A percentile compares a stretch with the other conserved stretches of the same genome.
Evolutionary conservation across 768 basidiomycete genomes (phyloP).

Genomic region (Jaapia argillacea): DNA sequence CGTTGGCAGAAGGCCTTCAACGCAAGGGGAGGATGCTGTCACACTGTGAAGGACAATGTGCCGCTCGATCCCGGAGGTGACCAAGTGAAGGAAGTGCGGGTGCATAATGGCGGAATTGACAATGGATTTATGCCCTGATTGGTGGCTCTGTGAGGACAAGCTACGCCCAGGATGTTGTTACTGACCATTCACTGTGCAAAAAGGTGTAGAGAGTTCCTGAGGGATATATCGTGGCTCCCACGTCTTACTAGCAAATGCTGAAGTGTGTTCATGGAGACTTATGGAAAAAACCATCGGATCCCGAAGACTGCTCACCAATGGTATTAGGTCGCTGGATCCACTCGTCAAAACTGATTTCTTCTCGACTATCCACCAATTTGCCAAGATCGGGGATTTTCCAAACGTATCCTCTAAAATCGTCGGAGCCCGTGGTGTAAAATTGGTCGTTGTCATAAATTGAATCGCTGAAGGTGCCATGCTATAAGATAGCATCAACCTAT

Average conservation of each 20-base stretch:
- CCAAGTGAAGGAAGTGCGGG: constrained; percentile 54
- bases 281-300: constrained; percentile 1
- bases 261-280: constrained; percentile 4
- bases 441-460: constrained; percentile 39
- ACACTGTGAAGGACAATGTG: constrained; percentile 62
- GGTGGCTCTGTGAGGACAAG: background rate
- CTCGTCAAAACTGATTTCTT: constrained; percentile 31
- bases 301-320: constrained; percentile 25
- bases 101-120: constrained; percentile 70
- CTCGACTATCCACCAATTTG: constrained; percentile 33
- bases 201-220: constrained; percentile 49
- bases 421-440: constrained; percentile 70
- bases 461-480: constrained; percentile 75
- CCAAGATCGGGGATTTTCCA: constrained; percentile 59
- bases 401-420: constrained; percentile 72
- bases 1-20: constrained; percentile 33
- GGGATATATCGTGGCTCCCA: constrained; percentile 43
- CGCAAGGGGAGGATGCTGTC: constrained; percentile 38
- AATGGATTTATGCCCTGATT: constrained; percentile 62
- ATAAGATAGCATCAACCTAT: no score
- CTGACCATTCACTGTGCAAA: constrained; percentile 40
- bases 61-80: constrained; percentile 68
- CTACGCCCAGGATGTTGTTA: background rate
- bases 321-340: constrained; percentile 30
- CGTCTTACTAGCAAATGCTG: constrained; percentile 37